Evolutionary conservation across 2,329 filamentous ascomycete genomes (phyloP), one percentile per base, ranked within the genome.

Genomic region (Talaromyces sp.): DNA sequence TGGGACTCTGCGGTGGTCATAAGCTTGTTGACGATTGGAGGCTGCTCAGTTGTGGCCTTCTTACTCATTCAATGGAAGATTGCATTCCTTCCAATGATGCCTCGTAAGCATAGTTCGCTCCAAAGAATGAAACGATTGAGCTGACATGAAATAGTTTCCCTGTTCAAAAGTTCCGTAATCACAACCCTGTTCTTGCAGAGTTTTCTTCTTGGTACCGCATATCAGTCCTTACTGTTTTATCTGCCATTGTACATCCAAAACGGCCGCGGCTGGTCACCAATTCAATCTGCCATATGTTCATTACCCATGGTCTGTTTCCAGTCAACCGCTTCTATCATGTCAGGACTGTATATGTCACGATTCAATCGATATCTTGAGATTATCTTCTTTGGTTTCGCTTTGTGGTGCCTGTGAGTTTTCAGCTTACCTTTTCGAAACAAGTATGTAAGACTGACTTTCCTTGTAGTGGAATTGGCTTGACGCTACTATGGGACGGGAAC

Each of bases 161-260:
- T 89, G 43, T 89, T 88, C 74, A 80, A 76, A 43, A 86, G 82
- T 66, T 75, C 76, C 19, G 80, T 86, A 7, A 79, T 89, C 8
- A 76, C 78, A 24, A 79, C 84, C 8, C 82, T 90, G 66, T 76
- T 89, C 57, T 47, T 81, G 3, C 85, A 89, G 70, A 85, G 83
- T 70, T 84, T 89, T 68, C 74, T 90, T 24, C 81, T 88, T 24
- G 86, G 88, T 5, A 78, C 84, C 14, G 83, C 84, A 1, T 89
- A 87, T 69, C 87, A 88, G 68, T 79, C 82, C 2, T 83, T 83
- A 64, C 74, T 89, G 1, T 89, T 88, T 73, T 89, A 86, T 69
- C 72, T 89, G 5, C 87, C 87, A 1, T 76, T 89, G 0, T 89
- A 87, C 72, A 85, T 86, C 52, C 86, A 89, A 68, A 88, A 87